A percentile compares a stretch with the other conserved stretches of the same genome.
Evolutionary conservation across 441 rosid species (phyloP).

Genomic region (Erysimum pusillum): DNA sequence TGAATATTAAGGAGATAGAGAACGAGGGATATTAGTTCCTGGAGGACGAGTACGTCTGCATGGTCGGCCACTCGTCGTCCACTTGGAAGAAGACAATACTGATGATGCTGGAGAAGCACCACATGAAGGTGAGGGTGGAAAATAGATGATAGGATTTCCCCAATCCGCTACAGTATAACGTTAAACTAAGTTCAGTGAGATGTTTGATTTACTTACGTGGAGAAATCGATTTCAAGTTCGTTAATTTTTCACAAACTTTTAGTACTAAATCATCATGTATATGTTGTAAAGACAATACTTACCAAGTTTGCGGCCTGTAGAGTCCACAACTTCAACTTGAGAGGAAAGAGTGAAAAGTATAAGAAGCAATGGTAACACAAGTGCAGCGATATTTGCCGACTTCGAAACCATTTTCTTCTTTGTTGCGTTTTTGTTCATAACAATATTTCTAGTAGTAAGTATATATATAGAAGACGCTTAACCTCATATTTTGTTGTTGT

Average conservation of each 20-base stretch:
- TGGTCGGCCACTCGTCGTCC: constrained; percentile 12
- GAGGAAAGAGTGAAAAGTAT: constrained; percentile 29
- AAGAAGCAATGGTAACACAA: constrained; percentile 36
- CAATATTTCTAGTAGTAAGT: neutral
- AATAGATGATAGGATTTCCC: neutral
- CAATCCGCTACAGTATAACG: neutral
- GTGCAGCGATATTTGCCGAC: constrained; percentile 13
- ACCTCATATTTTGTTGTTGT: neutral
- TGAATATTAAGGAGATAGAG: constrained; percentile 22
- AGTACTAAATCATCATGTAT: no score
- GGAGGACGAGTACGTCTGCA: constrained; percentile 28
- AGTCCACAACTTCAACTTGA: constrained; percentile 33
- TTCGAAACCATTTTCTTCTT: constrained; percentile 24
- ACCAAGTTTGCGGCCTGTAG: constrained; percentile 27
- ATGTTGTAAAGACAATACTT: neutral
- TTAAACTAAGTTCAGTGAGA: neutral
- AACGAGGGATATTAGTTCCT: constrained; percentile 23
- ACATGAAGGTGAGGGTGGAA: constrained; percentile 23
- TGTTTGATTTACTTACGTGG: neutral
- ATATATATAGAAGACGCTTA: constrained; percentile 20
- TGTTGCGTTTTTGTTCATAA: neutral
- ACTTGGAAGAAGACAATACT: neutral
- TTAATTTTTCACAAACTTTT: neutral
- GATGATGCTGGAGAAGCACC: constrained; percentile 32
- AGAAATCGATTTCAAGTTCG: neutral